Evolutionary conservation across 495 filamentous ascomycete species (phyloP), one percentile per base, ranked within the genome.

Genomic region (Tuber aestivum): DNA sequence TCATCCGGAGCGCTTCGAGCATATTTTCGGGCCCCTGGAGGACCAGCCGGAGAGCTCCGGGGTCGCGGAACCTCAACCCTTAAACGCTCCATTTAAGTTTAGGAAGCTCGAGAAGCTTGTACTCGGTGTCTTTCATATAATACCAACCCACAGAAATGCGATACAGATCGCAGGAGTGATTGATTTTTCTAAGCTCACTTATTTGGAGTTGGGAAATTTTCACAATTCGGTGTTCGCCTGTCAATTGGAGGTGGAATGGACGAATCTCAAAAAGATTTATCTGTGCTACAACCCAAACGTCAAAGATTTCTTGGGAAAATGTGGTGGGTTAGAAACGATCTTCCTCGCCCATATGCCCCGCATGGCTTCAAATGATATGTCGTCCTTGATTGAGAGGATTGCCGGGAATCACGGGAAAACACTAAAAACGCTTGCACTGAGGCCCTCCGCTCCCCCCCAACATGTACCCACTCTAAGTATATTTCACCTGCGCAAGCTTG

Each of bases 401-500:
- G 27, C 32, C 32, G 12, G 56, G 56, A 32, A 32, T 32, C 56
- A 65, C 5, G 56, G 56, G 18, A 65, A 65, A 18, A 32, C 56
- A 32, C 56, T 65, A 32, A 65, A 32, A 65, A 32, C 56, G n/a
- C 56, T 65, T 32, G 56, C 56, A 32, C 18, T 65, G 10, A 65
- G 2, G n/a, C 56, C 56, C n/a, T n/a, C n/a, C n/a, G n/a, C 56
- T 32, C n/a, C 7, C 18, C 4, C 10, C 56, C n/a, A 16, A 16
- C 56, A 14, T 4, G 14, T 65, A 32, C 27, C 56, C 27, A 27
- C 56, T 14, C 56, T 65, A 0, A 65, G 14, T 32, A 65, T 65
- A 65, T 65, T 65, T 65, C 56, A 65, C 56, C 56, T 65, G 12
- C 56, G 56, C 56, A 65, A 65, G 23, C 56, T 65, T 32, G 56